Conservation (phyloP, 352 stramenopile genomes). For the Pythium vanterpoolii region DNA sequence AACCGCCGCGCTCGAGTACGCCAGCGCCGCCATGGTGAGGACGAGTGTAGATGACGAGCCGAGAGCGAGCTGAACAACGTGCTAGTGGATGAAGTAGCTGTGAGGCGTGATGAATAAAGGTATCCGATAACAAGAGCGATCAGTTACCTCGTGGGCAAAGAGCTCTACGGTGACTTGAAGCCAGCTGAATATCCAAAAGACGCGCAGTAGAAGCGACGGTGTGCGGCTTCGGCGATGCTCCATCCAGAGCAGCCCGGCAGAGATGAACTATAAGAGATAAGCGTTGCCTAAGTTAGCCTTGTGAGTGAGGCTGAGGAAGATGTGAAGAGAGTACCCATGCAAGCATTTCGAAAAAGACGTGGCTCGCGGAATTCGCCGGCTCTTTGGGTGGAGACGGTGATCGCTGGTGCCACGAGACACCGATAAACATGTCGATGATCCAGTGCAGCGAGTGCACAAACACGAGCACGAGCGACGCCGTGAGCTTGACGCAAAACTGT, state of each 20-base stretch:
- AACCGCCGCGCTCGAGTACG: slow-evolving; percentile 39
- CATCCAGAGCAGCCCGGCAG: slow-evolving; percentile 57
- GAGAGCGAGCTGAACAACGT: slow-evolving; percentile 19
- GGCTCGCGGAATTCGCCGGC: slow-evolving; percentile 5
- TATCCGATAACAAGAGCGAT: neutral
- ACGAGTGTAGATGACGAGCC: slow-evolving; percentile 6
- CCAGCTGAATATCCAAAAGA: slow-evolving; percentile 66
- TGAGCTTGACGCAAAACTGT: slow-evolving; percentile 63
- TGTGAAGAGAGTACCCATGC: slow-evolving; percentile 37
- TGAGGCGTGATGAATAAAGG: neutral
- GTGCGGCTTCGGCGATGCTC: slow-evolving; percentile 62
- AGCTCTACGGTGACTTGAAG: slow-evolving; percentile 42
- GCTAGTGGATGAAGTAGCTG: neutral
- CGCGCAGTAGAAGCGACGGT: slow-evolving; percentile 49
- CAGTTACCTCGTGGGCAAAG: slow-evolving; percentile 31
- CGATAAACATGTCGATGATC: slow-evolving; percentile 39
- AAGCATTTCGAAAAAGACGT: slow-evolving; percentile 52
- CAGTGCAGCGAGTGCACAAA: slow-evolving; percentile 44
- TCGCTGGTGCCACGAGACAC: slow-evolving; percentile 36
- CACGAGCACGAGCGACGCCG: slow-evolving; percentile 45
- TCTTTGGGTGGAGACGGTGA: neutral
- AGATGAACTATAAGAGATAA: neutral
- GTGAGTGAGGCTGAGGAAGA: no score
- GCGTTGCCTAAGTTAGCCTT: no score
- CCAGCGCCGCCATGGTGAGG: slow-evolving; percentile 28